phyloP scores from a whole-genome alignment of 78 protist genomes.

The Dictyostelium firmibasis region DNA sequence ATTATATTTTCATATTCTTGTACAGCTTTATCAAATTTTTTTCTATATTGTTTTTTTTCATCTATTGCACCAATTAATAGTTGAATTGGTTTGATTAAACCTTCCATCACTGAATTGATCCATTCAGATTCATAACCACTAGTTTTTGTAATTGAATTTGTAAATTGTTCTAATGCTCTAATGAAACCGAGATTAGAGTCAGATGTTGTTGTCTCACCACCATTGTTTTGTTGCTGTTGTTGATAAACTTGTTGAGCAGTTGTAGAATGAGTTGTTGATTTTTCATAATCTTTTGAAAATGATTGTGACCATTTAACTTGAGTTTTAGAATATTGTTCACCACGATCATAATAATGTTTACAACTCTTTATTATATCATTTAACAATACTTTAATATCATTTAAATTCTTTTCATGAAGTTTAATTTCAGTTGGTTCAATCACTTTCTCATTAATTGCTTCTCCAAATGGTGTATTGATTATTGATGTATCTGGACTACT shows the following conservation, averaged over 20 bases:
- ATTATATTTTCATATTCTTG: slow-evolving; percentile 50
- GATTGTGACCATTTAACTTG: slow-evolving; percentile 53
- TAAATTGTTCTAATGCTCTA: slow-evolving; percentile 69
- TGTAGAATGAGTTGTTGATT: neutral
- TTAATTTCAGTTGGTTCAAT: slow-evolving; percentile 39
- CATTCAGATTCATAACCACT: slow-evolving; percentile 20
- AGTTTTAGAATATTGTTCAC: slow-evolving; percentile 12
- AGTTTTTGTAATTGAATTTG: slow-evolving; percentile 48
- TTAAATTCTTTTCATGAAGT: slow-evolving; percentile 26
- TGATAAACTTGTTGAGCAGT: neutral
- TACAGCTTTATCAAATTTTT: slow-evolving; percentile 60
- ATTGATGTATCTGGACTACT: slow-evolving; percentile 38
- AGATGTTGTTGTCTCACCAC: neutral
- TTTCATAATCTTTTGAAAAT: slow-evolving; percentile 63
- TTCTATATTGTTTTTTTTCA: slow-evolving; percentile 55
- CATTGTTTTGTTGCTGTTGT: neutral
- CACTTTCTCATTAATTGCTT: neutral
- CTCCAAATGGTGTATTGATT: slow-evolving; percentile 48
- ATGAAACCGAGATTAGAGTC: slow-evolving; percentile 39
- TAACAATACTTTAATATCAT: slow-evolving; percentile 27
- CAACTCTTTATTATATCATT: slow-evolving; percentile 23
- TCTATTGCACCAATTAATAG: slow-evolving; percentile 15
- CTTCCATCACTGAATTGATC: neutral
- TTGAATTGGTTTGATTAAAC: slow-evolving; percentile 64
- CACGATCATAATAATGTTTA: neutral